phyloP scores from a whole-genome alignment of 306 rosid species.

The Inga leiocalycina region DNA sequence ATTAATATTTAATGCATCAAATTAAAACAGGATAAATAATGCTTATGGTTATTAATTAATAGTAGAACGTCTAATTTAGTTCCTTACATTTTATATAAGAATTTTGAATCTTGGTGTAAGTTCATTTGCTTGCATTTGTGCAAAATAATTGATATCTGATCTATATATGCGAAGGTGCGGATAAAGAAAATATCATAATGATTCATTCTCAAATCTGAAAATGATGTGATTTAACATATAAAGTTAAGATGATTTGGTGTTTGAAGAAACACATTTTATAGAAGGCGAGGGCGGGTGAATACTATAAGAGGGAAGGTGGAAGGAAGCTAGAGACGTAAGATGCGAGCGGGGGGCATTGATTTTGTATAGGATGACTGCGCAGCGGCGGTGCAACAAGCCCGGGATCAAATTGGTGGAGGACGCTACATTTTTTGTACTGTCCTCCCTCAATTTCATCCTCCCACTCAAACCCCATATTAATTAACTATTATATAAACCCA shows the following conservation, averaged over 20 bases:
- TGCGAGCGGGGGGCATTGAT: constrained; percentile 28
- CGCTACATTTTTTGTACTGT: constrained; percentile 25
- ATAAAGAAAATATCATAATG: too few species aligned
- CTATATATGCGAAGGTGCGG: not conserved
- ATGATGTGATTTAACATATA: not conserved
- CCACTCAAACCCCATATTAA: not conserved
- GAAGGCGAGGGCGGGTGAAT: not conserved
- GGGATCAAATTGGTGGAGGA: constrained; percentile 40
- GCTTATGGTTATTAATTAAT: not conserved
- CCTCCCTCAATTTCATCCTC: constrained; percentile 16
- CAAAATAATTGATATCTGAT: too few species aligned
- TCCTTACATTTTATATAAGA: too few species aligned
- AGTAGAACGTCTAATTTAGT: not conserved
- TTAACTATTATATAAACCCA: not conserved
- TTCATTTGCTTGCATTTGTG: not conserved
- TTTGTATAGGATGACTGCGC: constrained; percentile 24
- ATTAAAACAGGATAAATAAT: not conserved
- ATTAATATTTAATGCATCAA: too few species aligned
- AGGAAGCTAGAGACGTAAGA: not conserved
- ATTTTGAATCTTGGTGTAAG: too few species aligned
- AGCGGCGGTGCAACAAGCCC: constrained; percentile 36
- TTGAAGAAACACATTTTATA: not conserved
- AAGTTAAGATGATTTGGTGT: not conserved
- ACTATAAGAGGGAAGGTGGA: not conserved
- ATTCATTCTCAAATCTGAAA: too few species aligned